A percentile compares a stretch with the other conserved stretches of the same genome.
Evolutionary conservation across 164 flowering plant genomes (phyloP).

Genomic region (Sextonia rubra): DNA sequence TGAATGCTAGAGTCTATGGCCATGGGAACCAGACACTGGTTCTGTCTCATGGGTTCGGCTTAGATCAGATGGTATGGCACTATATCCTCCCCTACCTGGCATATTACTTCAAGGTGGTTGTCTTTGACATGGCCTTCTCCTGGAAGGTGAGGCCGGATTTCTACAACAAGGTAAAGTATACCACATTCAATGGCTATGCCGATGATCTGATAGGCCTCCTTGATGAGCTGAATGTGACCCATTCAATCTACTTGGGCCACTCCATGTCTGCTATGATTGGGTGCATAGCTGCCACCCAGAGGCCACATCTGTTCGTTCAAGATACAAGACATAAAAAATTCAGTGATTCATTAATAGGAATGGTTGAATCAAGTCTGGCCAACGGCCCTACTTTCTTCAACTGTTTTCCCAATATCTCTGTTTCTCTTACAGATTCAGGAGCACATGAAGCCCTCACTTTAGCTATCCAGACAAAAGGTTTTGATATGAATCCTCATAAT

Average conservation of each 20-base stretch:
- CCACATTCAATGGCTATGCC: constrained; percentile 21
- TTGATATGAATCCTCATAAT: too few relatives aligned
- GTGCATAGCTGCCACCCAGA: constrained; percentile 27
- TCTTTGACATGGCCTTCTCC: constrained; percentile 31
- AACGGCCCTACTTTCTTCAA: too few relatives aligned
- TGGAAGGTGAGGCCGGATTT: constrained; percentile 18
- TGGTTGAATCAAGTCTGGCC: too few relatives aligned
- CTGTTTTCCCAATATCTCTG: too few relatives aligned
- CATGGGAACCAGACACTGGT: constrained; percentile 27
- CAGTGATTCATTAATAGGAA: too few relatives aligned
- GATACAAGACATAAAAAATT: too few relatives aligned
- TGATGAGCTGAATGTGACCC: constrained; percentile 24
- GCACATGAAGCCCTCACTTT: too few relatives aligned
- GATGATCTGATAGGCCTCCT: constrained; percentile 26
- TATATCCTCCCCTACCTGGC: constrained; percentile 30
- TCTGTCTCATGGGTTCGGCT: constrained; percentile 39
- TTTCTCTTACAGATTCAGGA: too few relatives aligned
- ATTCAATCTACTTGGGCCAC: constrained; percentile 31
- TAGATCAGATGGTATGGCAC: constrained; percentile 37
- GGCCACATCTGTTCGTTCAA: constrained; percentile 44
- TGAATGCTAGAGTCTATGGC: constrained; percentile 28
- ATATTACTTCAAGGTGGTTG: constrained; percentile 28
- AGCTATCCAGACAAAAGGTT: too few relatives aligned
- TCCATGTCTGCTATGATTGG: constrained; percentile 49
- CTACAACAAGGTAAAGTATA: constrained; percentile 22